Evolutionary conservation across 1,139 yeast species (phyloP), one percentile per base, ranked within the genome.

Genomic region (Pichia sp.): DNA sequence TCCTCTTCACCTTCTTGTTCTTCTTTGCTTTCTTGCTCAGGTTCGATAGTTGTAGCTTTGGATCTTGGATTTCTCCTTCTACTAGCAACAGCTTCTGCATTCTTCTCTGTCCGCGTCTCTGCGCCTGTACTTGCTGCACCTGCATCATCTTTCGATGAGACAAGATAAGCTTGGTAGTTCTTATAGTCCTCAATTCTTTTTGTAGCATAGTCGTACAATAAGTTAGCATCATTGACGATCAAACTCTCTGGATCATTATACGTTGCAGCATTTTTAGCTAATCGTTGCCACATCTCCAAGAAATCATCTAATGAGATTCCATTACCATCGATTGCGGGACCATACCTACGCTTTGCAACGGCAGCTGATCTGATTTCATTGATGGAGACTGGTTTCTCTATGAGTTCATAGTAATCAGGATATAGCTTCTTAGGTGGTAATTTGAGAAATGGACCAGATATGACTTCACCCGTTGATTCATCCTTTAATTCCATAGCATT

Each of bases 371-470:
- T 72, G 29, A 81, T 78, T 46, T 83, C 94, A 32, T 72, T 59
- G 11, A 84, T 56, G 1, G 91, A 77, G 9, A 83, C 72, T 3
- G 94, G 94, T n/a, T 63, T 55, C 19, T 59, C 58, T 24, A 84
- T 75, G 38, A 79, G 66, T 39, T 74, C 72, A 53, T 77, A 82
- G 58, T 88, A 88, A 51, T 83, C 94, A 0, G 96, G 94, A 46
- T 83, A 48, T 2, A 46, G 5, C 21, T 47, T 45, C 21, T 41
- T 42, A 4, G 52, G 36, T 3, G 53, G 53, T 15, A 50, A 30
- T 30, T 41, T 45, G 12, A 49, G 18, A 25, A 50, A 50, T 10
- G 50, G 51, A 2, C 44, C 47, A 9, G 48, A 41, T 4, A 47
- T 37, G 14, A 39, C 30, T 6, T 39, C 42, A 13, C 32, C 43